Percentiles rank a stretch among this genome's conserved stretches.
phyloP scores from a whole-genome alignment of 345 rosid genomes.

The Linum tenue region DNA sequence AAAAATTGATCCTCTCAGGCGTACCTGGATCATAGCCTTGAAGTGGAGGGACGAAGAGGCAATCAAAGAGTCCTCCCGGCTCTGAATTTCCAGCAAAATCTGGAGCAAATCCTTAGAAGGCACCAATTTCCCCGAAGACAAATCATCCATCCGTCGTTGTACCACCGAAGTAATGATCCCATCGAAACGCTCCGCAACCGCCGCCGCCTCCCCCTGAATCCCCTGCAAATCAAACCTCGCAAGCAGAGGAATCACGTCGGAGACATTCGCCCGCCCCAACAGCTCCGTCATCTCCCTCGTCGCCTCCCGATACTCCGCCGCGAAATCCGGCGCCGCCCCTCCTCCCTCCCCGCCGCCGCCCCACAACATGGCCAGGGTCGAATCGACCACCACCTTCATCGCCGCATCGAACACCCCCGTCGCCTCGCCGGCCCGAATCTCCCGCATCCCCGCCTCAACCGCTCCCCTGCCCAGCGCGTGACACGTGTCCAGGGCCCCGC shows the following conservation, averaged over 20 bases:
- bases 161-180: too few relatives aligned
- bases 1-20: too few relatives aligned
- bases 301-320: conserved; percentile 22
- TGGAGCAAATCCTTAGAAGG: conserved; percentile 22
- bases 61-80: conserved; percentile 20
- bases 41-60: conserved; percentile 30
- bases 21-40: conserved; percentile 28
- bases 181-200: too few relatives aligned
- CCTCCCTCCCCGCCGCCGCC: conserved; percentile 6
- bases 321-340: conserved; percentile 22
- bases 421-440: conserved; percentile 9
- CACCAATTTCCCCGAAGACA: too few relatives aligned
- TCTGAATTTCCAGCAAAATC: conserved; percentile 17
- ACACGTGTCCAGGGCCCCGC: not conserved
- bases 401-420: conserved; percentile 28
- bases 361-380: too few relatives aligned
- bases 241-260: conserved; percentile 39
- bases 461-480: not conserved
- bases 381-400: not conserved
- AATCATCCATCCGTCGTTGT: too few relatives aligned
- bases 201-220: conserved; percentile 2
- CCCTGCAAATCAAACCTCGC: conserved; percentile 52
- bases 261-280: conserved; percentile 36
- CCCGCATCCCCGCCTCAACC: not conserved
- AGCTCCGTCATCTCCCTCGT: conserved; percentile 1